Conservation (phyloP, 192 early-diverging fungal genomes). For the Umbelopsis ramanniana region DNA sequence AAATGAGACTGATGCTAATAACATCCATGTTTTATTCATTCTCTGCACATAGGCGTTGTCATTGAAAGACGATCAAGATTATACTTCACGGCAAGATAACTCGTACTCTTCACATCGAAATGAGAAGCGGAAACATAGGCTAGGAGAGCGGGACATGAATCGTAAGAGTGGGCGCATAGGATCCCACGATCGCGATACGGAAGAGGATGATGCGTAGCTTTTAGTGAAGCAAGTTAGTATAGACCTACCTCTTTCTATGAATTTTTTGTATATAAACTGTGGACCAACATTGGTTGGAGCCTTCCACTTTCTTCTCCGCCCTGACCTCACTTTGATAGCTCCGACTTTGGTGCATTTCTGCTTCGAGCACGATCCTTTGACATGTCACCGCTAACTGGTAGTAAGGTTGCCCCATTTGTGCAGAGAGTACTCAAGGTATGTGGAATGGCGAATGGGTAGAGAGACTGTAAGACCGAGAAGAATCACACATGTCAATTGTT, state of each 20-base stretch:
- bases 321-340: not conserved
- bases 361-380: not conserved
- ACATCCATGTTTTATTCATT: not conserved
- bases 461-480: not conserved
- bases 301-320: not conserved
- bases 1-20: not conserved
- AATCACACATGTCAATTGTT: not conserved
- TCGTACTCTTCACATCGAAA: not conserved
- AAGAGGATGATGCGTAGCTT: not conserved
- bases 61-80: conserved; percentile 36
- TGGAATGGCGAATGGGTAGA: not conserved
- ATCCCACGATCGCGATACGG: not conserved
- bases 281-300: not conserved
- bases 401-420: conserved; percentile 17
- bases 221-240: not conserved
- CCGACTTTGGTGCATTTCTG: not conserved
- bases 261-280: too few relatives aligned
- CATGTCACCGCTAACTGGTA: conserved; percentile 8
- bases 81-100: conserved; percentile 39
- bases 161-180: not conserved
- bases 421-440: conserved; percentile 16
- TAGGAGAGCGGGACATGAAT: not conserved
- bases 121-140: not conserved
- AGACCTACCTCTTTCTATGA: not conserved
- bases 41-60: conserved; percentile 28